phyloP scores from a whole-genome alignment of 2,329 filamentous ascomycete species.

The Aspergillus luchuensis region DNA sequence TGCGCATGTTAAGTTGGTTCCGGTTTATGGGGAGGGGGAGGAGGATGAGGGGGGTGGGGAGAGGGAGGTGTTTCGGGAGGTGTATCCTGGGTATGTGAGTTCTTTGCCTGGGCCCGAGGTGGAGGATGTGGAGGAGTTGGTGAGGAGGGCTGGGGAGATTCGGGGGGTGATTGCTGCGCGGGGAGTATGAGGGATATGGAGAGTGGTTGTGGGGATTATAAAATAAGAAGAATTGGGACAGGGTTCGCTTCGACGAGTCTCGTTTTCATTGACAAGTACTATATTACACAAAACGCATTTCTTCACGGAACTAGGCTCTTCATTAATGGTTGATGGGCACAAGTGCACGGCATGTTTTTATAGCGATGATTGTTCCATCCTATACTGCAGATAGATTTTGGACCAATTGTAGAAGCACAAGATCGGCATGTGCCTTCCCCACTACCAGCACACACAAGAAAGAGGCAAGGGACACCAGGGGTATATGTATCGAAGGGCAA shows the following conservation, averaged over 20 bases:
- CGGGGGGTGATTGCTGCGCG: not conserved
- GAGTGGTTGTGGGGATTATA: not conserved
- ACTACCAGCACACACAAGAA: constrained; percentile 20
- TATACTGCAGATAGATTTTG: constrained; percentile 36
- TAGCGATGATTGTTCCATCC: constrained; percentile 20
- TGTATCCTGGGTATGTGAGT: constrained; percentile 5
- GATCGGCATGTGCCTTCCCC: constrained; percentile 3
- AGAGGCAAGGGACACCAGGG: constrained; percentile 21
- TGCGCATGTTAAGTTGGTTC: constrained; percentile 10
- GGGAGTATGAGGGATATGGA: too few species aligned
- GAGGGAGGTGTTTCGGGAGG: not conserved
- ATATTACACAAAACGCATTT: constrained; percentile 9
- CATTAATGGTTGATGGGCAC: not conserved
- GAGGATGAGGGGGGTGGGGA: not conserved
- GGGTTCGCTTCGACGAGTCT: not conserved
- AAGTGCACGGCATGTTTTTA: not conserved
- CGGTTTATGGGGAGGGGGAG: not conserved
- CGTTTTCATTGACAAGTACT: constrained; percentile 9
- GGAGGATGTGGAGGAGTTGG: not conserved
- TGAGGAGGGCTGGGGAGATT: not conserved
- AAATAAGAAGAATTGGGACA: too few species aligned
- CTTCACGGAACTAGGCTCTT: not conserved
- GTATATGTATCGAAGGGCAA: constrained; percentile 29
- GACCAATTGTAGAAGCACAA: constrained; percentile 1
- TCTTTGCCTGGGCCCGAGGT: constrained; percentile 6